Conservation (phyloP, 2,329 filamentous ascomycete genomes). For the Fusarium armeniacum region DNA sequence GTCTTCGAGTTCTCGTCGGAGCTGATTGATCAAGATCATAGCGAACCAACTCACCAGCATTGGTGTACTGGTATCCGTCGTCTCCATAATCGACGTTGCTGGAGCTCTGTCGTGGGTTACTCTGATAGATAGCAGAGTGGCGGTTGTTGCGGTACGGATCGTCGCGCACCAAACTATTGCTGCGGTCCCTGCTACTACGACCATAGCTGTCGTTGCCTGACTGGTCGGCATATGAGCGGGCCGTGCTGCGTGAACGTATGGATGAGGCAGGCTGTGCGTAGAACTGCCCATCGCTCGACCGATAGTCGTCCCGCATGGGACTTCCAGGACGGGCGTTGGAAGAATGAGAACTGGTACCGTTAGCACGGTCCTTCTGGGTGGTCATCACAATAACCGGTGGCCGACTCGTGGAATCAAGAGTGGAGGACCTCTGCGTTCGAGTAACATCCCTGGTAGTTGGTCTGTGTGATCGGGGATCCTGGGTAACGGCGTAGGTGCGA, state of each 20-base stretch:
- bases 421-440: constrained; percentile 63
- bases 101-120: constrained; percentile 59
- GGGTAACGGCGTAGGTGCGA: constrained; percentile 69
- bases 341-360: constrained; percentile 58
- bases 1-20: constrained; percentile 59
- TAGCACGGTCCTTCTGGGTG: constrained; percentile 60
- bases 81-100: constrained; percentile 67
- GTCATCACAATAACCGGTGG: constrained; percentile 72
- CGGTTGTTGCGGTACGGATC: constrained; percentile 65
- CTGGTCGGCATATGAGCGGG: constrained; percentile 63
- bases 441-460: constrained; percentile 64
- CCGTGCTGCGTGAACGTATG: constrained; percentile 64
- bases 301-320: constrained; percentile 66
- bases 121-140: constrained; percentile 62
- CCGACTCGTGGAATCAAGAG: constrained; percentile 63
- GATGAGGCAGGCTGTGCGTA: constrained; percentile 72
- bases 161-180: constrained; percentile 59
- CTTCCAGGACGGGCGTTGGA: constrained; percentile 58
- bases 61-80: constrained; percentile 74
- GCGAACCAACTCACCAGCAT: constrained; percentile 71
- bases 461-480: constrained; percentile 64
- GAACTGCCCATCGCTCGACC: constrained; percentile 65
- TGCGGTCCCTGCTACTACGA: constrained; percentile 65
- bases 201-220: constrained; percentile 66
- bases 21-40: constrained; percentile 71